Evolutionary conservation across 2,329 filamentous ascomycete species (phyloP), one percentile per base, ranked within the genome.

Genomic region (Didymella pomorum): DNA sequence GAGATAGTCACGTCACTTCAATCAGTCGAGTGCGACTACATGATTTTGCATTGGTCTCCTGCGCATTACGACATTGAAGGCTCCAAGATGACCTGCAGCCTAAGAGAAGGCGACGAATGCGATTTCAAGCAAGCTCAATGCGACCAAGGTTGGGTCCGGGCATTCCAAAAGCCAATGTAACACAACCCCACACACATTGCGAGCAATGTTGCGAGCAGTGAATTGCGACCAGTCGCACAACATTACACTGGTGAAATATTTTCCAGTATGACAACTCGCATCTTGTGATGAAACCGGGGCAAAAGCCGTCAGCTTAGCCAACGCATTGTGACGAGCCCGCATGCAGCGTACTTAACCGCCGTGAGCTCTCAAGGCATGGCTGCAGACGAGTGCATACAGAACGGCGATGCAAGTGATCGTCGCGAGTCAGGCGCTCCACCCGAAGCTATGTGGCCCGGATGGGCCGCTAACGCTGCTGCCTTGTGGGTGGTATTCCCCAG

Each of bases 291-390:
- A 23, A 31, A 41, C 31, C 26, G 39, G 31, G 35, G 41, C 11
- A 43, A 29, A 39, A 14, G 28, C 52, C 52, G 50, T 58, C 61
- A 60, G 48, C 49, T 56, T 45, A 44, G 61, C 59, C 63, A 65
- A 51, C 64, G 55, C 65, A 67, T 62, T 69, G 68, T 70, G 68
- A 70, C 55, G 25, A 55, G 26, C 52, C 56, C 61, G 66, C 66
- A 68, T 66, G 31, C 29, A 56, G 62, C 67, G 58, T 68, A 67
- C 62, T 58, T 69, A 70, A 58, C 65, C 68, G 68, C 68, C 50
- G 61, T 58, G 54, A 59, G 45, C 43, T 57, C 41, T 57, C 41
- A 43, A 59, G 35, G 43, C 56, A 49, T 50, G 55, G 62, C 62
- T 69, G 67, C 67, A 68, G 60, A 47, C 37, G 20, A 52, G 59